Conservation (phyloP, 2,329 filamentous ascomycete genomes). For the Neospermospora avenae region DNA sequence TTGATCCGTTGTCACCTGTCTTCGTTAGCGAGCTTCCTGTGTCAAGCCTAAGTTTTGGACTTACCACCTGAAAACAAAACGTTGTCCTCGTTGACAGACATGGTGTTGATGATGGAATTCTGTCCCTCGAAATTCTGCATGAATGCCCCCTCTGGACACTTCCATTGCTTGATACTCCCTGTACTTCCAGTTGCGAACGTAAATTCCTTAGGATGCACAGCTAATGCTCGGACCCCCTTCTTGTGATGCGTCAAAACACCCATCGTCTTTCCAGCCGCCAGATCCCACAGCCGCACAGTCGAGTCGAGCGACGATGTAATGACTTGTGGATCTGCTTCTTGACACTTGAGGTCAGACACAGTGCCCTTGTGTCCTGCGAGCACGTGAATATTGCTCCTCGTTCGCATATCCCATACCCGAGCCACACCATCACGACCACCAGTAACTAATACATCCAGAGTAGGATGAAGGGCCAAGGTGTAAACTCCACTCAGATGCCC, state of each 20-base stretch:
- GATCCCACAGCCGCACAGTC: constrained; percentile 89
- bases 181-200: constrained; percentile 94
- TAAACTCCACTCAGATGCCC: constrained; percentile 96
- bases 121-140: constrained; percentile 99
- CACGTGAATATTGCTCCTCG: constrained; percentile 92
- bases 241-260: constrained; percentile 97
- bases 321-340: constrained; percentile 94
- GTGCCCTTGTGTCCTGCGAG: constrained; percentile 88
- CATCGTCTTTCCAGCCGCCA: constrained; percentile 95
- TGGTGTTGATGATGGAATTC: constrained; percentile 92
- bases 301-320: constrained; percentile 91
- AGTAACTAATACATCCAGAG: constrained; percentile 89
- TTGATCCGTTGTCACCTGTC: constrained; percentile 79
- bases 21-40: neutral
- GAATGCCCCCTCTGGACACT: constrained; percentile 94
- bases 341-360: constrained; percentile 83
- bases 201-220: constrained; percentile 86
- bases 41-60: neutral
- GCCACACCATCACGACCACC: constrained; percentile 93
- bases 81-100: constrained; percentile 91
- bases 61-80: constrained; percentile 83
- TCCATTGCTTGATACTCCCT: constrained; percentile 98
- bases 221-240: constrained; percentile 85
- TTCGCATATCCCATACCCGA: constrained; percentile 98
- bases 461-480: constrained; percentile 87